Percentiles rank a stretch among this genome's conserved stretches.
These are phyloP conservation scores for Glycine tomentella DNA, from an alignment of 306 rosid genomes.

Conservation along the genomic window DNA sequence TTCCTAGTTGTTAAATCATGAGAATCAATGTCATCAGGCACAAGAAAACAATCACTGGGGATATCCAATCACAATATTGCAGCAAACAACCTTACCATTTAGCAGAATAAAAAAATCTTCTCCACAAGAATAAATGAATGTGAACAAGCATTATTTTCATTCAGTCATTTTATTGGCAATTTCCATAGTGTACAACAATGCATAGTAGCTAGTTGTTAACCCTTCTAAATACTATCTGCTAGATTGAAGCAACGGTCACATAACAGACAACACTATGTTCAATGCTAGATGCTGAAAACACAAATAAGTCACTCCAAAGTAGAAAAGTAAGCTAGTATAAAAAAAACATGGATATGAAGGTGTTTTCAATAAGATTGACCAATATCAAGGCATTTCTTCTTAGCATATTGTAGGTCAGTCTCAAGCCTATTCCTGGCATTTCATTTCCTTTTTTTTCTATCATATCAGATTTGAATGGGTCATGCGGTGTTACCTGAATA, in stretches of 20 bases:
- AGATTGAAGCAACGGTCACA: neutral
- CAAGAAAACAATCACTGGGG: neutral
- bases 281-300: neutral
- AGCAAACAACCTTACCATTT: slow-evolving; percentile 66
- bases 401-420: slow-evolving; percentile 61
- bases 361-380: slow-evolving; percentile 54
- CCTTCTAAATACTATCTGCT: neutral
- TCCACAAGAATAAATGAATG: slow-evolving; percentile 13
- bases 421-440: too few species aligned
- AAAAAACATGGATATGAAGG: neutral
- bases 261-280: too few species aligned
- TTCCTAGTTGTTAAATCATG: slow-evolving; percentile 59
- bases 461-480: too few species aligned
- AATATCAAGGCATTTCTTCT: slow-evolving; percentile 69
- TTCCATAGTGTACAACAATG: neutral
- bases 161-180: neutral
- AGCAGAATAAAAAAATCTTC: slow-evolving; percentile 48
- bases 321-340: neutral
- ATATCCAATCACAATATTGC: slow-evolving; percentile 17
- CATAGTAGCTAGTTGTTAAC: neutral
- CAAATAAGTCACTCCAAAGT: too few species aligned
- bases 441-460: too few species aligned
- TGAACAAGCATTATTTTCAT: slow-evolving; percentile 2
- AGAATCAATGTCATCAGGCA: slow-evolving; percentile 20
- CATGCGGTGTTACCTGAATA: too few species aligned